These are phyloP conservation scores for Mangifera indica DNA, from an alignment of 345 rosid species.

Conservation along the genomic window DNA sequence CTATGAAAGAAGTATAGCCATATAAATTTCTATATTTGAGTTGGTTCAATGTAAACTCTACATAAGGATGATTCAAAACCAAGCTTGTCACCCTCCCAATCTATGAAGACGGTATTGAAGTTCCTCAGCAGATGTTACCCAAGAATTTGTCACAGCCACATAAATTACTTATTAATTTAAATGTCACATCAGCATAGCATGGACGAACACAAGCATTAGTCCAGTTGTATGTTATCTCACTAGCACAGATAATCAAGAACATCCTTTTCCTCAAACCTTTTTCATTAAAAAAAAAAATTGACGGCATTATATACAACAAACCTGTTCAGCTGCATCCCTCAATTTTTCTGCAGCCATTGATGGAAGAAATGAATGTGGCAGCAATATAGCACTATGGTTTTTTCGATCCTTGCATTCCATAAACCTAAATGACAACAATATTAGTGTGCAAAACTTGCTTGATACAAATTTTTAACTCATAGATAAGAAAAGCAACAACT, in stretches of 20 bases:
- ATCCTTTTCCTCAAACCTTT: too few relatives aligned
- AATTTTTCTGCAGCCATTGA: constrained; percentile 69
- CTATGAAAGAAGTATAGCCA: too few relatives aligned
- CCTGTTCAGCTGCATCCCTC: constrained; percentile 78
- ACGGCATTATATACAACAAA: constrained; percentile 21
- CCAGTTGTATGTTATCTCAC: neutral
- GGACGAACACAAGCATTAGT: too few relatives aligned
- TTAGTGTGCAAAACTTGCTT: constrained; percentile 19
- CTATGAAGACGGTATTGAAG: neutral
- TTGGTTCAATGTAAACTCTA: neutral
- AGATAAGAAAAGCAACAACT: neutral
- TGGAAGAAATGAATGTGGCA: constrained; percentile 85
- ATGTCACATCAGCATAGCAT: neutral
- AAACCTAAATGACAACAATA: constrained; percentile 59
- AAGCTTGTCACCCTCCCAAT: neutral
- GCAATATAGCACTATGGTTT: constrained; percentile 56
- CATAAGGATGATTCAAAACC: neutral
- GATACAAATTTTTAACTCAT: constrained; percentile 8
- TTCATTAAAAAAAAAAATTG: neutral
- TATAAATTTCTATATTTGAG: neutral
- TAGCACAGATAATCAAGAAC: neutral
- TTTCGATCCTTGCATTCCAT: constrained; percentile 88
- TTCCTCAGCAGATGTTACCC: neutral
- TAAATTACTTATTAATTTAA: neutral
- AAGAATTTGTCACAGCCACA: neutral